phyloP scores from a whole-genome alignment of 179 eudicot species.

The Carnegiea gigantea region DNA sequence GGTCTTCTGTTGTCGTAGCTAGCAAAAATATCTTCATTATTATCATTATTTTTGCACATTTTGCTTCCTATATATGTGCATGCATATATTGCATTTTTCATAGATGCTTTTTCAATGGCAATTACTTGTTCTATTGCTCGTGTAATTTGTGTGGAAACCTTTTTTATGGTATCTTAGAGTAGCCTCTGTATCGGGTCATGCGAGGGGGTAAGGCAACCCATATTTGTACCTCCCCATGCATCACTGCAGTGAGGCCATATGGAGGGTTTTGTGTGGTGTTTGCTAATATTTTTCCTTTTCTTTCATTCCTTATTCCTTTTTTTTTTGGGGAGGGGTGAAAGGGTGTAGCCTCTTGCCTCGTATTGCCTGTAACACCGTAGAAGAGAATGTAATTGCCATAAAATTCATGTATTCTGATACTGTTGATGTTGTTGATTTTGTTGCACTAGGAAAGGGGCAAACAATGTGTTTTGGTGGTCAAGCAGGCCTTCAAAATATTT shows the following conservation, averaged over 20 bases:
- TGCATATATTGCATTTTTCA: neutral
- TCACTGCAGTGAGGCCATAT: neutral
- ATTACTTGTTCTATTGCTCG: neutral
- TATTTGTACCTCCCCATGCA: neutral
- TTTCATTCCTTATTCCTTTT: too few species aligned
- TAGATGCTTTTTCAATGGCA: neutral
- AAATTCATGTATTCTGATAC: neutral
- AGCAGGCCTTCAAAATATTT: neutral
- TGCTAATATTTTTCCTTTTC: neutral
- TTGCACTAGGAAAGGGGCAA: neutral
- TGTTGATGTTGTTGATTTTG: neutral
- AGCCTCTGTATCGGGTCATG: neutral
- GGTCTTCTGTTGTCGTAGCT: neutral
- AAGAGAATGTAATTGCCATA: neutral
- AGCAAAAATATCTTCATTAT: neutral
- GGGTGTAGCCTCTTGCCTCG: neutral
- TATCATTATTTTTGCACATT: neutral
- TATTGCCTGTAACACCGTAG: neutral
- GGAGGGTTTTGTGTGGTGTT: neutral
- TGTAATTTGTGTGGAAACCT: neutral
- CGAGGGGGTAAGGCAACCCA: neutral
- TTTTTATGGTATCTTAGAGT: neutral
- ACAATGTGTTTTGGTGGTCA: neutral
- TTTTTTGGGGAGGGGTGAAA: too few species aligned
- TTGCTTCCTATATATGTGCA: too few species aligned